Evolutionary conservation across 2,329 filamentous ascomycete species (phyloP), one percentile per base, ranked within the genome.

Genomic region (Xylariaceae sp.): DNA sequence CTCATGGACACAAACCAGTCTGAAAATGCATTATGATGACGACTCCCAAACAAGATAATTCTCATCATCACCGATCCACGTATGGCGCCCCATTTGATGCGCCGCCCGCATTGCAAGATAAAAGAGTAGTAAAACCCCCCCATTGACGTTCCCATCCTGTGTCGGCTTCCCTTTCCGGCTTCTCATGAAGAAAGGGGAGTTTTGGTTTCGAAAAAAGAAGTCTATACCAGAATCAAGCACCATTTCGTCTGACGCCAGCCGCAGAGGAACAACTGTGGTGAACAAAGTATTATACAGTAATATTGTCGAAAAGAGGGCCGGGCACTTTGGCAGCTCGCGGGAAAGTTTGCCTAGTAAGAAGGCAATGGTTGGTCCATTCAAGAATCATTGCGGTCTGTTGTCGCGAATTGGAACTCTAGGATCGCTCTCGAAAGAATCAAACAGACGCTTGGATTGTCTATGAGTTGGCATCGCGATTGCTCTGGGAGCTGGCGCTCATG

Each of bases 401-500:
- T 38, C 22, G 22, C 32, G 29, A 40, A n/a, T n/a, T n/a, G 44
- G 25, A 38, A 17, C 32, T 40, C 38, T 34, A 35, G 48, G 44
- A 38, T 20, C 37, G 22, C 37, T 48, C 35, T 47, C 37, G 40
- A 46, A 45, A n/a, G n/a, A n/a, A n/a, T n/a, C n/a, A 43, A 42
- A 35, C 34, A 36, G 40, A 45, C 37, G 37, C 20, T 12, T 20
- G 23, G 10, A 29, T 41, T 16, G 29, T 48, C 49, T 68, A 85
- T 60, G 79, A 82, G 67, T 92, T 91, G 49, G 89, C 85, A 67
- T 97, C 92, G 60, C 88, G 81, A 77, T 84, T 89, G 73, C 91
- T 96, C 70, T 91, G 85, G 54, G 87, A 85, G 73, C 91, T 96
- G 20, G 92, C 89, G 67, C 91, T 96, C 71, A 94, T 86, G 1